A percentile compares a stretch with the other conserved stretches of the same genome.
Conservation (phyloP, 768 basidiomycete species). For the Boletus reticulatus region DNA sequence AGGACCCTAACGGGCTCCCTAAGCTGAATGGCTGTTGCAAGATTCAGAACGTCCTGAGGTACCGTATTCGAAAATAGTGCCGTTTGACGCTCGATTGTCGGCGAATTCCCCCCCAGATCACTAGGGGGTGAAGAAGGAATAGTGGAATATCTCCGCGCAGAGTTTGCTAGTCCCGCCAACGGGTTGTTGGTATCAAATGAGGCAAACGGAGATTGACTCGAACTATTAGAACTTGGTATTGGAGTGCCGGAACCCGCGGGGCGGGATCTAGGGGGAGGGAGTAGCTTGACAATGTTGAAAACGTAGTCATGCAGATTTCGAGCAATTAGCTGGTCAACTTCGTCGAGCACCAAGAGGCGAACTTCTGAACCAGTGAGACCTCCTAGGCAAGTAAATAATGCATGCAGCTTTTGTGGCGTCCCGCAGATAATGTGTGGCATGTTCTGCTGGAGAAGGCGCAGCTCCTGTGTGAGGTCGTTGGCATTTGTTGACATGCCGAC, state of each 20-base stretch:
- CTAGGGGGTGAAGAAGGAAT: constrained; percentile 48
- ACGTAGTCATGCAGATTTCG: constrained; percentile 96
- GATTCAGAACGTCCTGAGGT: constrained; percentile 95
- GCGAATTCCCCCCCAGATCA: constrained; percentile 32
- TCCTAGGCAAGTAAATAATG: constrained; percentile 79
- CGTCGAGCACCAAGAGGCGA: constrained; percentile 92
- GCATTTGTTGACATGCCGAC: constrained; percentile 71
- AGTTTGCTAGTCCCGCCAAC: constrained; percentile 33
- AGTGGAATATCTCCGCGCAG: constrained; percentile 59
- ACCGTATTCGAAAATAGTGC: constrained; percentile 98
- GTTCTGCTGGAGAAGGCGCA: constrained; percentile 83
- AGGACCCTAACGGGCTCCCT: constrained; percentile 97
- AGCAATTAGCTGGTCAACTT: constrained; percentile 97
- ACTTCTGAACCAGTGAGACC: constrained; percentile 82
- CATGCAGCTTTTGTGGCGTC: constrained; percentile 94
- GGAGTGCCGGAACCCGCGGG: constrained; percentile 39
- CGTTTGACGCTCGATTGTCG: constrained; percentile 75
- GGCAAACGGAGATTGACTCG: constrained; percentile 43
- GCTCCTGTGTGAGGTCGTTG: constrained; percentile 66
- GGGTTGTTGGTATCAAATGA: constrained; percentile 45
- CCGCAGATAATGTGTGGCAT: constrained; percentile 96
- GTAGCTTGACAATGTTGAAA: constrained; percentile 85
- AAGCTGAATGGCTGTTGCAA: constrained; percentile 89
- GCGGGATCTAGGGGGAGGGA: constrained; percentile 85
- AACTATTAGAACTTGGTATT: constrained; percentile 29